Base-by-base conservation (phyloP, 164 flowering plant genomes). In the Annona squamosa region DNA sequence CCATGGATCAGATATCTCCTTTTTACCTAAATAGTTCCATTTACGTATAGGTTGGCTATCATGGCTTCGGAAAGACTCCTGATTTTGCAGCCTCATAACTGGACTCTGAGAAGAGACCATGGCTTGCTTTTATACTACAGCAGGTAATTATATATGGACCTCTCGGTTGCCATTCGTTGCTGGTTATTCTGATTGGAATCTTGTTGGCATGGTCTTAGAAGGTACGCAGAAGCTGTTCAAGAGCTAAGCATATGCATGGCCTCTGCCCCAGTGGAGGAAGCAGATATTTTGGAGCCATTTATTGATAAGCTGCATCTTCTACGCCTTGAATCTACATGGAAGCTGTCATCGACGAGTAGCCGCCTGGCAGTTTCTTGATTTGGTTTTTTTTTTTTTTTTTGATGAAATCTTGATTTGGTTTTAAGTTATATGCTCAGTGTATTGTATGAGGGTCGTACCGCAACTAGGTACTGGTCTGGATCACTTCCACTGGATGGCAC, bases 241-340 rank as follows among this genome's bases (percentile, higher is more conserved):
- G 94, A 90, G 84, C 87, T 90, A 19, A 90, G 94, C 87, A 90
- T 90, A 69, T 87, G 89, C 82, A 88, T 90, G 91, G 94, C 90
- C 37, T 86, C 88, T 81, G 94, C 94, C 5, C 91, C 94, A 13
- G 89, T 84, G 72, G 94, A 90, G 72, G 91, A 90, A 70, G 88
- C 89, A 63, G 84, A 84, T 68, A 69, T 88, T 70, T 72, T 90
- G 70, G 89, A 87, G 75, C 87, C 87, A 47, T 90, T 90, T 79
- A 90, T 90, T 18, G 94, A 88, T 81, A 90, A 87, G 73, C 66
- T 90, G 81, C 94, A 90, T 74, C 76, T 90, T 74, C 68, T 90
- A 82, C 83, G 88, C 69, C 81, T 86, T 65, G 91, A 88, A 73
- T 82, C 89, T 17, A 79, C 90, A 1, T 89, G 91, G 94, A 84